Percentiles rank a stretch among this genome's conserved stretches.
phyloP scores from a whole-genome alignment of 2,329 filamentous ascomycete genomes.

The Pyricularia grisea region DNA sequence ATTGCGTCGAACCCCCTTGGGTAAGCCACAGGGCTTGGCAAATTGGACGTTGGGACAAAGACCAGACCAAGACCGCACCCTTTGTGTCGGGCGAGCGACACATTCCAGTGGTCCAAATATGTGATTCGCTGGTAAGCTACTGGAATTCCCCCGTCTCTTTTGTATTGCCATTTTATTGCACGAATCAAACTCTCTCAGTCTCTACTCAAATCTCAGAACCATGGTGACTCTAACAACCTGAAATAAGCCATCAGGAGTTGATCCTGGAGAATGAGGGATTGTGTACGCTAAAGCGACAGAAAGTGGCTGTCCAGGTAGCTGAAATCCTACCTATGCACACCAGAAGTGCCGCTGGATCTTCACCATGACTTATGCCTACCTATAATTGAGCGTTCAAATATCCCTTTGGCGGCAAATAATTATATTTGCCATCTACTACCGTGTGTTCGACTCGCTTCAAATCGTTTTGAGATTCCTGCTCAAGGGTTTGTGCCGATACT shows the following conservation, averaged over 20 bases:
- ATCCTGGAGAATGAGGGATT: neutral
- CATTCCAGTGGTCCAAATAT: neutral
- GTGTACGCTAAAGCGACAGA: neutral
- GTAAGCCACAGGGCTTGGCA: neutral
- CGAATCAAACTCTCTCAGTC: neutral
- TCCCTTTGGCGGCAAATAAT: neutral
- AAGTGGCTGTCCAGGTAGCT: neutral
- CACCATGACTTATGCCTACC: neutral
- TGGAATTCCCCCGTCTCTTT: neutral
- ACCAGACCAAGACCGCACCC: neutral
- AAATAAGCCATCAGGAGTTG: neutral
- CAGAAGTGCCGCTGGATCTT: neutral
- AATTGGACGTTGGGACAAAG: neutral
- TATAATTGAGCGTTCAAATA: neutral
- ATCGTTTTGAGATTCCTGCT: neutral
- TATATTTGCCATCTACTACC: neutral
- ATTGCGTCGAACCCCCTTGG: neutral
- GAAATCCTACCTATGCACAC: neutral
- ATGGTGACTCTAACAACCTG: neutral
- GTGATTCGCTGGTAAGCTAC: neutral
- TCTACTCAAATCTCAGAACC: neutral
- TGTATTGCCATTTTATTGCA: neutral
- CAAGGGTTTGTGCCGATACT: neutral
- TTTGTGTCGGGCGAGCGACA: neutral
- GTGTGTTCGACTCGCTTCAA: neutral